Base-by-base conservation (phyloP, 78 protist species). In the Dictyostelium citrinum region DNA sequence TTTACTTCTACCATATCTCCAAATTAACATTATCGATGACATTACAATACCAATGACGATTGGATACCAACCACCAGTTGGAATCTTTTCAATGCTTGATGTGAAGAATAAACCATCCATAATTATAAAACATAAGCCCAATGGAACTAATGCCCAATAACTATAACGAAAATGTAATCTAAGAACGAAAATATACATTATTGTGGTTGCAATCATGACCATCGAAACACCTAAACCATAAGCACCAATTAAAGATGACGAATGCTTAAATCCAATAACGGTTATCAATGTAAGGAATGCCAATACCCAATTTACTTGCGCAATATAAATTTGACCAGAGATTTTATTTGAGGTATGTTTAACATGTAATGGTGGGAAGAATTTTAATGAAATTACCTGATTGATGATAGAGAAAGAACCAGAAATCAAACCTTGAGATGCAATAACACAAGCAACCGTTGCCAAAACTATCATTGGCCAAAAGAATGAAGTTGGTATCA, bases 381-480 rank as follows among this genome's bases (percentile, higher is more conserved):
- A 83, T 16, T 72, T 72, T 49, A 83, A 45, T 2, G 76, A 45
- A 0, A 83, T 60, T 2, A 78, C 90, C 10, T 68, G 64, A 22
- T 68, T 71, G 17, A 83, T 83, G 24, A 83, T 68, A 1, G 90
- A 83, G 46, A 83, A 83, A 9, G 79, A 27, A 29, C 90, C 90
- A 24, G 79, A 20, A 2, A 83, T 72, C 2, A 83, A 51, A 16
- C 49, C 33, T 64, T 83, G 90, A 5, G 81, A 70, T 20, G 90
- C 90, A 46, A 83, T 83, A 14, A 83, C 39, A 17, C 72, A 60
- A 4, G 90, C 90, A 6, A 67, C 35, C 2, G 90, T 83, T 0
- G 90, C 90, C 5, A 83, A 45, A 24, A 83, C 9, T 0, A 83
- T 45, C 61, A 83, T 68, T 43, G 90, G 90, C 90, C 90, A 83